A percentile compares a stretch with the other conserved stretches of the same genome.
These are phyloP conservation scores for Martiniozyma asiatica DNA, from an alignment of 1,139 yeast species.

Conservation along the genomic window DNA sequence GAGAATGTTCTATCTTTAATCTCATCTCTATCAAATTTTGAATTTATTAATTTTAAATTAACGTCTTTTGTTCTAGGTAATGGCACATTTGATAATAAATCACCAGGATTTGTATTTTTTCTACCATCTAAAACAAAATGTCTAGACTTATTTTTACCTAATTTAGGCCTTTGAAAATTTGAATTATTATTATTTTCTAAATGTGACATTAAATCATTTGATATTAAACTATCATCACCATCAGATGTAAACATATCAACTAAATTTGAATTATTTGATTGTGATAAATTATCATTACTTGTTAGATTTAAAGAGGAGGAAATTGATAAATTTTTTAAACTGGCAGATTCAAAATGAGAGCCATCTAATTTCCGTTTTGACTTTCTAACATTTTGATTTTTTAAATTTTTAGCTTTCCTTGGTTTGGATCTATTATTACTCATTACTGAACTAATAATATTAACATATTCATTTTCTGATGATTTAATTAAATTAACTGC, in stretches of 20 bases:
- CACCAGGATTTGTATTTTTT: slow-evolving; percentile 66
- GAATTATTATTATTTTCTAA: not conserved
- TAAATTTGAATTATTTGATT: slow-evolving; percentile 1
- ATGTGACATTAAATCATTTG: slow-evolving; percentile 4
- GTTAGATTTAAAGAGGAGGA: slow-evolving; percentile 1
- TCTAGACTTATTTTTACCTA: slow-evolving; percentile 28
- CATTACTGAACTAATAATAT: not conserved
- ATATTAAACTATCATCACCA: slow-evolving; percentile 37
- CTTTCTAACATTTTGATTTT: not conserved
- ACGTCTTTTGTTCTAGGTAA: slow-evolving; percentile 38
- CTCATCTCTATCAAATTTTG: slow-evolving; percentile 18
- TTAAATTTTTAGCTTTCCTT: no score
- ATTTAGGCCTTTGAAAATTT: slow-evolving; percentile 1
- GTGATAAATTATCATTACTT: not conserved
- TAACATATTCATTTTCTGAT: slow-evolving; percentile 1
- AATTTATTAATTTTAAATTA: slow-evolving; percentile 5
- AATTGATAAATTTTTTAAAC: not conserved
- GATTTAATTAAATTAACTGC: slow-evolving; percentile 7
- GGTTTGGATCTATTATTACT: no score
- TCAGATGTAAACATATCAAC: slow-evolving; percentile 6
- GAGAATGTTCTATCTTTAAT: slow-evolving; percentile 30
- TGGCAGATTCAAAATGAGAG: not conserved
- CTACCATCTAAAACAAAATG: slow-evolving; percentile 57
- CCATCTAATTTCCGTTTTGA: no score
- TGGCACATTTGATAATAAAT: slow-evolving; percentile 72